phyloP scores from a whole-genome alignment of 257 asterid genomes.

The Solanum corneliomulleri region DNA sequence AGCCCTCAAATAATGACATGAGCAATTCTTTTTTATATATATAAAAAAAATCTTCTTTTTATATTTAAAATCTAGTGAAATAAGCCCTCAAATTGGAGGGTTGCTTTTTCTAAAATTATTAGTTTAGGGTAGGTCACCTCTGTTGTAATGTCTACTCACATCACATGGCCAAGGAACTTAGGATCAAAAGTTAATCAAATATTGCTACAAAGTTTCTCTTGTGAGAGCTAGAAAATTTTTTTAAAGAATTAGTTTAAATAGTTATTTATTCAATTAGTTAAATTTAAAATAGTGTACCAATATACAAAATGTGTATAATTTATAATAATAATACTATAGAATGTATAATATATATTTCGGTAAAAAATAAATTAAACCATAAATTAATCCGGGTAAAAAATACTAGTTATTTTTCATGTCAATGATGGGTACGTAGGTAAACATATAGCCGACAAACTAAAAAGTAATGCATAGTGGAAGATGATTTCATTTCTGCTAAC shows the following conservation, averaged over 20 bases:
- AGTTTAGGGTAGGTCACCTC: slow-evolving; percentile 13
- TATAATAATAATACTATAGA: not conserved
- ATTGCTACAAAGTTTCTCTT: slow-evolving; percentile 8
- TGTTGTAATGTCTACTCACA: slow-evolving; percentile 23
- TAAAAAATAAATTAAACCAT: not conserved
- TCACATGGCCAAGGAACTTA: not conserved
- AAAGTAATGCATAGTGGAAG: slow-evolving; percentile 32
- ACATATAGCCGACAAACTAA: slow-evolving; percentile 41
- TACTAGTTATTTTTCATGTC: not conserved
- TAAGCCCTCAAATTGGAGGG: not conserved
- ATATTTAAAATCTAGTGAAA: not conserved
- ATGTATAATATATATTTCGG: too few relatives aligned
- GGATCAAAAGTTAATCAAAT: not conserved
- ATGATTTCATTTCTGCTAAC: slow-evolving; percentile 25
- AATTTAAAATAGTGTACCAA: too few relatives aligned
- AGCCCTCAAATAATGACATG: not conserved
- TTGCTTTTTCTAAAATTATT: not conserved
- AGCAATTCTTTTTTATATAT: not conserved
- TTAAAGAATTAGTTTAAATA: not conserved
- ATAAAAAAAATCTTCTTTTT: not conserved
- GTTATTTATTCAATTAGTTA: not conserved
- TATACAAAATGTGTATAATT: too few relatives aligned
- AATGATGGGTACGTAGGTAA: slow-evolving; percentile 4
- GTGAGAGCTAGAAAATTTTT: not conserved
- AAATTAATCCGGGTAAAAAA: not conserved